These are phyloP conservation scores for Schwanniomyces etchellsii DNA, from an alignment of 1,139 yeast genomes.

Conservation along the genomic window DNA sequence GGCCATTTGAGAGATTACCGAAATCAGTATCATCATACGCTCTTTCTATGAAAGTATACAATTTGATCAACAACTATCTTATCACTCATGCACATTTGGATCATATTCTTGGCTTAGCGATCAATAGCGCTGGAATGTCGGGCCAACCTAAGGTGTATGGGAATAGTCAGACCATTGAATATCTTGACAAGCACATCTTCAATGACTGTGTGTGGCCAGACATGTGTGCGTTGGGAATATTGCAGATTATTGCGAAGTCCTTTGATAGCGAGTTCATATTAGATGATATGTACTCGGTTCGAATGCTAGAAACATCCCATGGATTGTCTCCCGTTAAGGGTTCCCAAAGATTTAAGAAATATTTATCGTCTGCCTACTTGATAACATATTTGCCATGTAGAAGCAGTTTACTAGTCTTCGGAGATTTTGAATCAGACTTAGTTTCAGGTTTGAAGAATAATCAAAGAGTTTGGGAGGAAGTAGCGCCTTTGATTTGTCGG, in stretches of 20 bases:
- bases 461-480: conserved; percentile 47
- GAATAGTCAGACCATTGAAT: conserved; percentile 43
- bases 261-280: conserved; percentile 12
- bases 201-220: conserved; percentile 83
- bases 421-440: conserved; percentile 73
- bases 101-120: conserved; percentile 63
- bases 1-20: conserved; percentile 24
- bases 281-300: conserved; percentile 13
- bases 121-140: conserved; percentile 62
- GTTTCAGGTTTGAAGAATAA: conserved; percentile 41
- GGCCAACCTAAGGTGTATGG: conserved; percentile 41
- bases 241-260: conserved; percentile 16
- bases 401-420: conserved; percentile 55
- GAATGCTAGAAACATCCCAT: conserved; percentile 32
- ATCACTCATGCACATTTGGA: conserved; percentile 85
- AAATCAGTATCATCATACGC: conserved; percentile 12
- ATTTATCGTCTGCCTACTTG: conserved; percentile 44
- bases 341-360: conserved; percentile 17
- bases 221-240: conserved; percentile 35
- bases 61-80: conserved; percentile 40
- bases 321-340: conserved; percentile 18
- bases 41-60: conserved; percentile 24
- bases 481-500: conserved; percentile 42
- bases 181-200: conserved; percentile 54
- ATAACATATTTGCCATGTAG: conserved; percentile 28